phyloP scores from a whole-genome alignment of 108 stramenopile genomes.

The Bacterosira constricta region DNA sequence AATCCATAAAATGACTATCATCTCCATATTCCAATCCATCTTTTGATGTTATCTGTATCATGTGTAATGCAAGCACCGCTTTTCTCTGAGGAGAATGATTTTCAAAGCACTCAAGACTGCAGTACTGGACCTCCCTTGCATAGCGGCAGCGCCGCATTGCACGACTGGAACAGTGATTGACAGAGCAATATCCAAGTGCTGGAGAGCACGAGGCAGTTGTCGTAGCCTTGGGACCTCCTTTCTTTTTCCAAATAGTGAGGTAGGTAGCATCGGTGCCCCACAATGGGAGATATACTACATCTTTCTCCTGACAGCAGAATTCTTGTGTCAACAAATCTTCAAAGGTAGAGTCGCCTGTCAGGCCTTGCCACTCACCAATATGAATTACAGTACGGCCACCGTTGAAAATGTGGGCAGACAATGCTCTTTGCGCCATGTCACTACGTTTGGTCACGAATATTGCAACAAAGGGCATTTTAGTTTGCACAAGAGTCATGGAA shows the following conservation, averaged over 20 bases:
- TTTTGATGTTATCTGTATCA: slow-evolving; percentile 8
- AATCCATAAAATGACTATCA: slow-evolving; percentile 25
- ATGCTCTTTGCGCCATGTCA: slow-evolving; percentile 33
- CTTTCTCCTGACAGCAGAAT: slow-evolving; percentile 17
- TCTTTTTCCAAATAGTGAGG: slow-evolving; percentile 44
- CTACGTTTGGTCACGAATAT: too few relatives aligned
- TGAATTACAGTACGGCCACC: slow-evolving; percentile 35
- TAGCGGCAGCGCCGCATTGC: slow-evolving; percentile 36
- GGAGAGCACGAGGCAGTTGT: background rate
- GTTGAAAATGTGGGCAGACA: slow-evolving; percentile 14
- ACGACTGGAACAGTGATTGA: slow-evolving; percentile 8
- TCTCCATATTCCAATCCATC: slow-evolving; percentile 14
- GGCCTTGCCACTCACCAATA: slow-evolving; percentile 47
- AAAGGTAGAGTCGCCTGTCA: slow-evolving; percentile 38
- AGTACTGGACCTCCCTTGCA: slow-evolving; percentile 43
- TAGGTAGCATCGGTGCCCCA: slow-evolving; percentile 54
- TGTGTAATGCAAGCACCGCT: slow-evolving; percentile 35
- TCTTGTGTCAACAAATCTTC: slow-evolving; percentile 18
- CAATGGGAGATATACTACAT: slow-evolving; percentile 21
- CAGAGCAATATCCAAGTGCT: slow-evolving; percentile 37
- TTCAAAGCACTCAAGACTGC: slow-evolving; percentile 27
- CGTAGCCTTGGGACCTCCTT: background rate
- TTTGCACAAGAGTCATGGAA: too few relatives aligned
- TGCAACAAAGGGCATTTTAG: too few relatives aligned
- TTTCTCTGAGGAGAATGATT: slow-evolving; percentile 7